A percentile compares a stretch with the other conserved stretches of the same genome.
Conservation (phyloP, 176 grass and related monocot genomes). For the Leersia perrieri region DNA sequence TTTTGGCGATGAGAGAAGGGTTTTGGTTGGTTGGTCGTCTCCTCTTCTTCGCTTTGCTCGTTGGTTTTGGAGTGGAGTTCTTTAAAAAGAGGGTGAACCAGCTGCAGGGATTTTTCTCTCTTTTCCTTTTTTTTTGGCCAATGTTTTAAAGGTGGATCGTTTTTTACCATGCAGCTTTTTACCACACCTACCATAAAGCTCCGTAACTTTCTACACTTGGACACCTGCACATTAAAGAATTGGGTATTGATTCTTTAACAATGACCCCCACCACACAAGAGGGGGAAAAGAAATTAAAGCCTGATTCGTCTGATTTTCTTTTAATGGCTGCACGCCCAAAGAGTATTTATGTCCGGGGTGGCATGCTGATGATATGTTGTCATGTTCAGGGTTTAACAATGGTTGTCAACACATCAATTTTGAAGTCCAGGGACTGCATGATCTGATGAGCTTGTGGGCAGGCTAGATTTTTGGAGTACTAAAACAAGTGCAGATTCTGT, state of each 20-base stretch:
- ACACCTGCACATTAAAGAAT: constrained; percentile 22
- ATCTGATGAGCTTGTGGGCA: constrained; percentile 14
- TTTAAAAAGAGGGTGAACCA: constrained; percentile 25
- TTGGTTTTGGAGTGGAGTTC: constrained; percentile 22
- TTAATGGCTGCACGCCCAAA: constrained; percentile 17
- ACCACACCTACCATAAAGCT: neutral
- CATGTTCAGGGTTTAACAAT: constrained; percentile 4
- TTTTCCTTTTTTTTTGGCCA: neutral
- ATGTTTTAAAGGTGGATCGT: neutral
- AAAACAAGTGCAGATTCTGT: neutral
- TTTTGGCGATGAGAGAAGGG: constrained; percentile 39
- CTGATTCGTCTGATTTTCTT: constrained; percentile 17
- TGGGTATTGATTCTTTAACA: constrained; percentile 37
- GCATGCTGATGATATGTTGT: neutral
- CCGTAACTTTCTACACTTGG: constrained; percentile 27
- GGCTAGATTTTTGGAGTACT: constrained; percentile 20
- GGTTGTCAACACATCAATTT: neutral
- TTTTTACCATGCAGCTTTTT: constrained; percentile 31
- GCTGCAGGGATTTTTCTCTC: neutral
- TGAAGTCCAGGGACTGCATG: constrained; percentile 36
- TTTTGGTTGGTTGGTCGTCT: neutral
- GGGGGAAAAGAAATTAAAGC: neutral
- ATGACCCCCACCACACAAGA: constrained; percentile 23
- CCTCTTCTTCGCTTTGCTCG: constrained; percentile 13
- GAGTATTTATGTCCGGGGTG: constrained; percentile 36